phyloP scores from a whole-genome alignment of 768 basidiomycete genomes.

The Trametes coccinea region DNA sequence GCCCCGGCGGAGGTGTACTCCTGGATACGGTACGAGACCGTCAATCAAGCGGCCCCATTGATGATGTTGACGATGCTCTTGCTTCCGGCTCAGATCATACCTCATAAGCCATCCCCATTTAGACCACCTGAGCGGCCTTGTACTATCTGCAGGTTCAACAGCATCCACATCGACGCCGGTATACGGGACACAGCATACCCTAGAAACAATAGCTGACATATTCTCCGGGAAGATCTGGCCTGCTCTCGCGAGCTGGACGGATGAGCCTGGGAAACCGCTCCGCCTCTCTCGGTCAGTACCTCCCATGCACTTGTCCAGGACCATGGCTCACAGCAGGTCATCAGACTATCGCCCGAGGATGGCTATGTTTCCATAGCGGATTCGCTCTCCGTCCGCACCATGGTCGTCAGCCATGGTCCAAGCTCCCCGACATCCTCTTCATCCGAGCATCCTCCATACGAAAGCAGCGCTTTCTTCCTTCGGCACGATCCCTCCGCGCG shows the following conservation, averaged over 20 bases:
- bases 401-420: constrained; percentile 75
- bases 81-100: constrained; percentile 57
- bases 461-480: constrained; percentile 85
- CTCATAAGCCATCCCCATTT: constrained; percentile 88
- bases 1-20: constrained; percentile 53
- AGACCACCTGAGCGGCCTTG: constrained; percentile 83
- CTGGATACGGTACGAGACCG: constrained; percentile 27
- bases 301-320: too few relatives aligned
- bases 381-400: constrained; percentile 60
- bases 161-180: constrained; percentile 62
- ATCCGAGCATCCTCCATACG: constrained; percentile 50
- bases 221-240: constrained; percentile 88
- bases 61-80: not conserved
- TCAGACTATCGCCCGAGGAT: constrained; percentile 52
- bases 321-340: not conserved
- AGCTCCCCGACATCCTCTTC: constrained; percentile 33
- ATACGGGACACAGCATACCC: constrained; percentile 56
- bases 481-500: constrained; percentile 57
- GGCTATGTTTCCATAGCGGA: constrained; percentile 53
- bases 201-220: constrained; percentile 67
- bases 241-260: constrained; percentile 73
- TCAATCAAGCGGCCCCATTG: not conserved
- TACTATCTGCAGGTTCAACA: constrained; percentile 81
- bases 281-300: constrained; percentile 61
- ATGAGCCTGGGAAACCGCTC: constrained; percentile 60